Percentiles rank a stretch among this genome's conserved stretches.
Evolutionary conservation across 2,329 filamentous ascomycete species (phyloP).

Genomic region (Alternaria brassicae): DNA sequence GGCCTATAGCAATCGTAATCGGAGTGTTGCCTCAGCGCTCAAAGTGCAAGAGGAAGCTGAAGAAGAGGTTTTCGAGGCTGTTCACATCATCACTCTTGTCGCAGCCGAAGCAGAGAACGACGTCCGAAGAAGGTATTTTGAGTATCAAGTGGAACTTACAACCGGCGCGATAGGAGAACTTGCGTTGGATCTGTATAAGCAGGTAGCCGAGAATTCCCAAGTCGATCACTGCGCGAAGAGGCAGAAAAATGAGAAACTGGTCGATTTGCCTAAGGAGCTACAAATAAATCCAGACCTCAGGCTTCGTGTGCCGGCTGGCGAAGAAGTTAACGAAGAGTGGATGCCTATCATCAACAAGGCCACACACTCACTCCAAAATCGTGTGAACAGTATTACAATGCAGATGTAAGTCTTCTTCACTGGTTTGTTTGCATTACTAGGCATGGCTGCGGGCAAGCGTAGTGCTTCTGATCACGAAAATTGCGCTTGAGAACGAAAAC

Average conservation of each 20-base stretch:
- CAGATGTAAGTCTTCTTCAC: background rate
- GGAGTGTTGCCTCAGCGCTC: background rate
- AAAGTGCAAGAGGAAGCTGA: background rate
- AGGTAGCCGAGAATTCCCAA: background rate
- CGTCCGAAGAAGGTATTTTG: background rate
- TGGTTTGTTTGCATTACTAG: background rate
- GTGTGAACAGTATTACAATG: background rate
- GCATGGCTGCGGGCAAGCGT: background rate
- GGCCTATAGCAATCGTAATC: background rate
- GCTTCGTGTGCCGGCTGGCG: background rate
- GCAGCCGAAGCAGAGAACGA: background rate
- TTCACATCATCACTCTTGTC: background rate
- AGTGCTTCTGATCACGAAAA: background rate
- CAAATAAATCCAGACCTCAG: background rate
- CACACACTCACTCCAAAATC: background rate
- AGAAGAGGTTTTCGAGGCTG: background rate
- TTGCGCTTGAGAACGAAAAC: background rate
- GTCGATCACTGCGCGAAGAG: background rate
- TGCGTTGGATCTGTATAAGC: background rate
- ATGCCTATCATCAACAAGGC: background rate
- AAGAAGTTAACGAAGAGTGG: background rate
- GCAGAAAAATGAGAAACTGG: background rate
- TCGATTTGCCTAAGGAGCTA: background rate
- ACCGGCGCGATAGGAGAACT: background rate
- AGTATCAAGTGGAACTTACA: background rate